Base-by-base conservation (phyloP, 306 rosid species). In the Boehmeria nivea region DNA sequence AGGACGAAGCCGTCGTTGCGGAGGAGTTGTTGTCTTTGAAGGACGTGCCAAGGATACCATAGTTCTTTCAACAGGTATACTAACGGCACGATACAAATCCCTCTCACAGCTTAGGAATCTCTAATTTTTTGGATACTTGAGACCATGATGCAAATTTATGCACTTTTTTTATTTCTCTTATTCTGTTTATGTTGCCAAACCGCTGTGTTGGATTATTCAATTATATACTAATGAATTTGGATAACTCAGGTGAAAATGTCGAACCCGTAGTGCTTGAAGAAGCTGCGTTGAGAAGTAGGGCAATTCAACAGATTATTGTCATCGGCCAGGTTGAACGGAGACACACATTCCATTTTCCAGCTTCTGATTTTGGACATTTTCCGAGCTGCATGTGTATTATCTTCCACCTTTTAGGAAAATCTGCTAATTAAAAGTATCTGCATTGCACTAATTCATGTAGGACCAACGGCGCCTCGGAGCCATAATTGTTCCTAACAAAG, bases 41-140 rank as follows among this genome's bases (percentile, higher is more conserved):
- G 98, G 98, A 47, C 95, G 95, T 40, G 94, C 85, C 19, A 90
- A 90, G 74, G 98, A 90, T 65, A 90, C 98, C 3, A 90, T 90
- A 65, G 98, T 90, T 48, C 98, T 90, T 60, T 87, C 76, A 60
- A 76, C 95, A 64, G 98, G 98, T 90, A 75, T 57, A 43, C 50
- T 26, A n/a, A n/a, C 31, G 18, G 54, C 40, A 28, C 66, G 58
- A n/a, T 8, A 47, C 4, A 11, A 33, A 12, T 53, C 33, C 27
- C 25, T 1, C 27, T 11, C n/a, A n/a, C 27, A 25, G 38, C 18
- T 2, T 26, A 6, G 19, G 19, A 50, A 12, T 24, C 18, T 25
- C 36, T 23, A 12, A 7, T 6, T n/a, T 25, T 23, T 50, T 2
- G 21, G n/a, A n/a, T n/a, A n/a, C n/a, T n/a, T n/a, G n/a, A n/a